phyloP scores from a whole-genome alignment of 805 yeast genomes.

The Starmera pachycereana region DNA sequence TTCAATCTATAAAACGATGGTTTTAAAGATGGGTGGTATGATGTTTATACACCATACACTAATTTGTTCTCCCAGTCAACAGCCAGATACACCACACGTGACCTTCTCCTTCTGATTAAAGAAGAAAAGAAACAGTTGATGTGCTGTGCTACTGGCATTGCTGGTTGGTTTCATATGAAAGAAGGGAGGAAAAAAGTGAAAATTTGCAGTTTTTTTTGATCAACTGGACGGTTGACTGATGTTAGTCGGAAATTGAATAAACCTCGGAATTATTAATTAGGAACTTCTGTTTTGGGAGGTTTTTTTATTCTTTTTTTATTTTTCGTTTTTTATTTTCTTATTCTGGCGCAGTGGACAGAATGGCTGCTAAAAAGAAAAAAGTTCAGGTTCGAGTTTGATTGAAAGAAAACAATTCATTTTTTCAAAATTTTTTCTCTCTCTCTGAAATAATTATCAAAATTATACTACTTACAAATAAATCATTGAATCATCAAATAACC shows the following conservation, averaged over 20 bases:
- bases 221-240: no score
- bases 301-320: no score
- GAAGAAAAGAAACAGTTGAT: background rate
- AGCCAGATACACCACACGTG: background rate
- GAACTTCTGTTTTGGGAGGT: background rate
- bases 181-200: background rate
- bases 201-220: background rate
- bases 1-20: conserved; percentile 98
- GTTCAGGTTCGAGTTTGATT: no score
- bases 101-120: background rate
- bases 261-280: background rate
- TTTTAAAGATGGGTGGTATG: conserved; percentile 66
- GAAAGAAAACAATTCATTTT: no score
- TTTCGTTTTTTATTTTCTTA: background rate
- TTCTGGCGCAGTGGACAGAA: no score
- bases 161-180: background rate
- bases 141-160: background rate
- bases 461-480: no score
- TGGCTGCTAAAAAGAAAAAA: no score
- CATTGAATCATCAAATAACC: background rate
- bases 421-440: no score
- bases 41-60: background rate
- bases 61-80: background rate
- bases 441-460: no score
- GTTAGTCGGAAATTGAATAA: no score